phyloP scores from a whole-genome alignment of 108 stramenopile genomes.

The Chaetoceros muelleri region DNA sequence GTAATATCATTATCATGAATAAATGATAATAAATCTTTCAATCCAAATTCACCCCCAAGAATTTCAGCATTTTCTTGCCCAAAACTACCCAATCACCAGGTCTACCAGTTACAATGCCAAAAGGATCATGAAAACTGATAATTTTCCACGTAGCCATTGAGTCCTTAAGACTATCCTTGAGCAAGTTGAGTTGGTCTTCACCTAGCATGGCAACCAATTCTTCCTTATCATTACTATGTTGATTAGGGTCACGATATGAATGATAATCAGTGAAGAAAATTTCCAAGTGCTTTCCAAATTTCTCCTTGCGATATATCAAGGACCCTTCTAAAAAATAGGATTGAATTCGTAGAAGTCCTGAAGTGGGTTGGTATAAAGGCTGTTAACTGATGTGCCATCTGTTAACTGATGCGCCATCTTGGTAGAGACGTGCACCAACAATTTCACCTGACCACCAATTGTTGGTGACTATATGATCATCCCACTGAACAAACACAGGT shows the following conservation, averaged over 20 bases:
- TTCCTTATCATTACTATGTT: no score
- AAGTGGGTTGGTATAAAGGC: constrained; percentile 10
- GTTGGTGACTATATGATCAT: constrained; percentile 34
- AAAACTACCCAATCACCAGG: constrained; percentile 3
- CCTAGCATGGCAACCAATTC: constrained; percentile 27
- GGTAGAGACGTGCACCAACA: constrained; percentile 5
- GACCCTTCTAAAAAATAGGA: constrained; percentile 12
- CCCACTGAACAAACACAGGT: constrained; percentile 29
- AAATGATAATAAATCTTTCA: constrained; percentile 16
- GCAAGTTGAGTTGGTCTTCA: constrained; percentile 24
- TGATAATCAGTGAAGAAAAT: constrained; percentile 33
- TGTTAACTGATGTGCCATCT: no score
- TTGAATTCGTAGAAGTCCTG: constrained; percentile 28
- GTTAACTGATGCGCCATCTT: no score
- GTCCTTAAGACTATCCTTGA: constrained; percentile 15
- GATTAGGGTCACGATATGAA: constrained; percentile 20
- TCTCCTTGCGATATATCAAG: constrained; percentile 15
- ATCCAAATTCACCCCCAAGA: constrained; percentile 24
- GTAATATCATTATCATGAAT: constrained; percentile 22
- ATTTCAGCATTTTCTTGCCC: constrained; percentile 16
- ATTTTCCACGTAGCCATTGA: constrained; percentile 36
- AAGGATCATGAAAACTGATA: constrained; percentile 25
- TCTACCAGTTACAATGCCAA: constrained; percentile 23
- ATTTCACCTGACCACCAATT: constrained; percentile 23
- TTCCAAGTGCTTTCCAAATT: constrained; percentile 34